Evolutionary conservation across 225 moss, liverwort and hornwort species (phyloP), one percentile per base, ranked within the genome.

Genomic region (Lunularia cruciata): DNA sequence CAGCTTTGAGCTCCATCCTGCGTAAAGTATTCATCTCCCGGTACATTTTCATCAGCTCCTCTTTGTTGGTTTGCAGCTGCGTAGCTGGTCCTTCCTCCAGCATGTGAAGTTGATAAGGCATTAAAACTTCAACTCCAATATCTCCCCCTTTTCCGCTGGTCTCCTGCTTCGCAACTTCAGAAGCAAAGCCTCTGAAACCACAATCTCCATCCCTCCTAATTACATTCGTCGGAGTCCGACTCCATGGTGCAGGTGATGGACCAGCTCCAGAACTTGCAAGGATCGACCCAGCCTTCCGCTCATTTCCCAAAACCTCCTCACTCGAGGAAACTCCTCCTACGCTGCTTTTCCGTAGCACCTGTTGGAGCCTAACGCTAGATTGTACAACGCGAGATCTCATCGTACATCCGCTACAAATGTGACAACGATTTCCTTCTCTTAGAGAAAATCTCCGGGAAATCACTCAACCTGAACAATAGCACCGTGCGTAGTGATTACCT

Each of bases 1-100:
- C 98, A 32, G 98, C 91, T 18, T 81, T 47, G 16, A 98, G 89
- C 79, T 98, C 98, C 72, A 89, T 58, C 75, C 98, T 83, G 57
- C 98, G 84, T 42, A 98, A 77, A 15, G 67, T 49, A 4, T n/a
- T 79, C 98, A 98, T 98, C 14, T 91, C 82, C 42, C 77, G 82
- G 66, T 85, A 98, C 38, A 85, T 85, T 36, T 83, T 71, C 89
- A 98, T 81, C 25, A 93, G 82, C 77, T 98, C 93, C 30, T 98
- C 89, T 63, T 85, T 89, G 56, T 54, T 93, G 1, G 91, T 98
- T 9, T 67, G 65, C 4, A 78, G 68, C 19, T 85, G 80, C 57
- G 83, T 86, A 0, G 89, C 45, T 30, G 98, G 98, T 0, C 87
- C 91, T 3, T 81, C 56, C 0, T 88, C 85, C 70, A 98, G 28